Conservation (phyloP, 805 yeast species). For the Candida quercuum region DNA sequence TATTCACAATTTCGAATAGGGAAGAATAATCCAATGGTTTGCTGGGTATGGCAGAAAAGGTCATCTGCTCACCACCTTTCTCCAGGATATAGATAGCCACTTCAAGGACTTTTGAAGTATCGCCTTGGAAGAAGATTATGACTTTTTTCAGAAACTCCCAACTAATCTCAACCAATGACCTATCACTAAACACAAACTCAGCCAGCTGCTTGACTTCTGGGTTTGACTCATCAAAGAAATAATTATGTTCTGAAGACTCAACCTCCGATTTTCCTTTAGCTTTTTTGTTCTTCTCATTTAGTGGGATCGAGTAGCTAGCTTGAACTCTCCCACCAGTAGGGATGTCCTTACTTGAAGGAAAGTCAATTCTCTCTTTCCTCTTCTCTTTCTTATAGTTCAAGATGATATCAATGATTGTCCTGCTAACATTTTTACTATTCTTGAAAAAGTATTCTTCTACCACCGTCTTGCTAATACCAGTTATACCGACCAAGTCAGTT, state of each 20-base stretch:
- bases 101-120: conserved; percentile 32
- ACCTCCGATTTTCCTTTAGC: not conserved
- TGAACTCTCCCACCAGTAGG: conserved; percentile 32
- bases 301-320: conserved; percentile 13
- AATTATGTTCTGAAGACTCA: conserved; percentile 1
- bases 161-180: conserved; percentile 29
- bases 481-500: conserved; percentile 16
- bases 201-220: conserved; percentile 30
- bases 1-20: not conserved
- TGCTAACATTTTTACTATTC: conserved; percentile 24
- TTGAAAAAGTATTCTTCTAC: conserved; percentile 25
- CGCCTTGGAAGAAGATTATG: conserved; percentile 40
- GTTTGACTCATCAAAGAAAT: conserved; percentile 17
- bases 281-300: not conserved
- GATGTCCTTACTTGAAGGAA: no score
- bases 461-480: conserved; percentile 11
- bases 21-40: conserved; percentile 4
- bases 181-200: conserved; percentile 28
- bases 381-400: conserved; percentile 8
- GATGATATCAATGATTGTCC: conserved; percentile 35
- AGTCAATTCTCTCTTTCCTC: conserved; percentile 1
- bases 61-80: conserved; percentile 22
- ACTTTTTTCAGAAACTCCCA: conserved; percentile 34
- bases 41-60: conserved; percentile 18
- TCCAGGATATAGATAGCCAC: conserved; percentile 31